phyloP scores from a whole-genome alignment of 805 yeast species.

The Barnettozyma botsteinii region DNA sequence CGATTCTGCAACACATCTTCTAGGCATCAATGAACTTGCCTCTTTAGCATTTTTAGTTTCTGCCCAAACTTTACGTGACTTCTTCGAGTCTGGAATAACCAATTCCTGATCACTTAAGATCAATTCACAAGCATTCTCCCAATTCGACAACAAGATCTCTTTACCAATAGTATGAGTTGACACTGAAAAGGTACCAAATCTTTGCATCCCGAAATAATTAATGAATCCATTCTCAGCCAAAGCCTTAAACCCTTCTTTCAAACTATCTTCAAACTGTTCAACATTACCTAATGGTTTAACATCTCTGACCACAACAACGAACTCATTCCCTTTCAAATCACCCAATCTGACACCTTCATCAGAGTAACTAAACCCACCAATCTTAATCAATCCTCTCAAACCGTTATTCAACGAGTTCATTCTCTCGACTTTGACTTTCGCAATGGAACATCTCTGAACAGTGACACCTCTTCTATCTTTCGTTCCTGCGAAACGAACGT shows the following conservation, averaged over 20 bases:
- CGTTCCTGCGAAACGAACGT: constrained; percentile 85
- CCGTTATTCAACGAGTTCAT: constrained; percentile 71
- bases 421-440: constrained; percentile 66
- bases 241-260: constrained; percentile 49
- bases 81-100: constrained; percentile 75
- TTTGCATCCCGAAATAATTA: constrained; percentile 96
- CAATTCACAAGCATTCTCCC: constrained; percentile 75
- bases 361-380: constrained; percentile 74
- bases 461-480: constrained; percentile 96
- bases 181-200: constrained; percentile 93
- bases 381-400: constrained; percentile 57
- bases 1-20: constrained; percentile 79
- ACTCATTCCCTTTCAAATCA: constrained; percentile 84
- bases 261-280: constrained; percentile 32
- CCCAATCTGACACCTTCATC: constrained; percentile 66
- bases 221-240: constrained; percentile 71
- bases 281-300: constrained; percentile 35
- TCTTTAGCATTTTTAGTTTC: constrained; percentile 57
- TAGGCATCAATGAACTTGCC: constrained; percentile 77
- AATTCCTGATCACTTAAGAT: constrained; percentile 81
- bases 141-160: constrained; percentile 60
- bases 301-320: constrained; percentile 77
- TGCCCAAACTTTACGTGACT: constrained; percentile 79
- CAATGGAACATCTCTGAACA: constrained; percentile 71
- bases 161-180: constrained; percentile 88